Evolutionary conservation across 2,329 filamentous ascomycete genomes (phyloP).

Genomic region (Trichoderma semiorbis): DNA sequence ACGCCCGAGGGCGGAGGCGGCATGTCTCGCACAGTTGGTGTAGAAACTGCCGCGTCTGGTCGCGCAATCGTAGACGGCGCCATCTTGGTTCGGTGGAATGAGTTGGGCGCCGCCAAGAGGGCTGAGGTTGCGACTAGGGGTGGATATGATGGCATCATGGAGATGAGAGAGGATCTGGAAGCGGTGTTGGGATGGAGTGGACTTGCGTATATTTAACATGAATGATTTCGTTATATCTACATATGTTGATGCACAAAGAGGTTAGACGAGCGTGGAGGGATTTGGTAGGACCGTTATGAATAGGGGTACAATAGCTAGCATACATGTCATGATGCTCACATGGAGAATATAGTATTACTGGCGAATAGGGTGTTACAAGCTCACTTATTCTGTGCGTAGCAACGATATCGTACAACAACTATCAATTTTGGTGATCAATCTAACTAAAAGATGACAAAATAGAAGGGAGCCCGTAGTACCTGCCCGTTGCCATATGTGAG

Average conservation of each 20-base stretch:
- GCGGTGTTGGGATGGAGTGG: conserved; percentile 60
- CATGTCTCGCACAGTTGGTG: conserved; percentile 43
- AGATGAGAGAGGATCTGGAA: conserved; percentile 68
- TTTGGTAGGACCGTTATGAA: neutral
- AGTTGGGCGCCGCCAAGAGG: conserved; percentile 67
- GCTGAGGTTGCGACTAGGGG: conserved; percentile 72
- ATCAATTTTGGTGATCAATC: neutral
- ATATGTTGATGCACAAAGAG: neutral
- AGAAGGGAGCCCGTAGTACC: neutral
- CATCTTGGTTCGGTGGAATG: conserved; percentile 71
- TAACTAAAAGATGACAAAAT: neutral
- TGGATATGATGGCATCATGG: conserved; percentile 62
- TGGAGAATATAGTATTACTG: neutral
- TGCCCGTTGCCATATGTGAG: neutral
- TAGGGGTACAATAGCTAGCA: neutral
- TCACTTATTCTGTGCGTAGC: neutral
- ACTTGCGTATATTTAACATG: conserved; percentile 49
- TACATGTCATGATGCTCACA: neutral
- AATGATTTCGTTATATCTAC: neutral
- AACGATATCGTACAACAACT: neutral
- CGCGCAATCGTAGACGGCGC: conserved; percentile 74
- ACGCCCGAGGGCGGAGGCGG: conserved; percentile 48
- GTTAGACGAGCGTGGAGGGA: neutral
- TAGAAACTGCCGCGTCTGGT: conserved; percentile 53
- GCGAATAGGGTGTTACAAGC: neutral